Percentiles rank a stretch among this genome's conserved stretches.
Evolutionary conservation across 192 early-diverging fungal genomes (phyloP).

Genomic region (Coemansia sp.): DNA sequence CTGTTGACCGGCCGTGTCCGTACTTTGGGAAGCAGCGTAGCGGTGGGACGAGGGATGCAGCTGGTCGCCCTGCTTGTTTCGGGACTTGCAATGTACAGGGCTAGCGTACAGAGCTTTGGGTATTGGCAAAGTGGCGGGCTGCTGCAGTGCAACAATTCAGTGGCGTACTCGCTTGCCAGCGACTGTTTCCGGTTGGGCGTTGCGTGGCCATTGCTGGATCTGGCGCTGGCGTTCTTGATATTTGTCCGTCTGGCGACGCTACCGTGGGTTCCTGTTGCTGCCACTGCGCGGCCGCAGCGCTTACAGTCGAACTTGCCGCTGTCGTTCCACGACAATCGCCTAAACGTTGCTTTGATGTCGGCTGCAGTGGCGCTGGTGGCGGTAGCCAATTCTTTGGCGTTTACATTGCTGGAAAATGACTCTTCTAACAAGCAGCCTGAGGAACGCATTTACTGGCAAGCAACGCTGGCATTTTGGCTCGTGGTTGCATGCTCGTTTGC

Average conservation of each 20-base stretch:
- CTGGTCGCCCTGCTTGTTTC: neutral
- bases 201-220: constrained; percentile 24
- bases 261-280: constrained; percentile 6
- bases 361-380: constrained; percentile 14
- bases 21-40: neutral
- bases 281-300: neutral
- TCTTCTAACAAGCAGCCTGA: neutral
- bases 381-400: constrained; percentile 4
- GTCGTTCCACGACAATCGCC: constrained; percentile 29
- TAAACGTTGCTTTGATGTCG: constrained; percentile 7
- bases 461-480: constrained; percentile 18
- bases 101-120: neutral
- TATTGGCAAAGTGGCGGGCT: constrained; percentile 1
- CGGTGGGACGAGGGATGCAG: neutral
- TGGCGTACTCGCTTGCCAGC: constrained; percentile 11
- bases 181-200: constrained; percentile 43
- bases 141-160: constrained; percentile 5
- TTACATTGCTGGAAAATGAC: neutral
- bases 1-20: neutral
- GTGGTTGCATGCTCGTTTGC: neutral
- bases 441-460: constrained; percentile 32
- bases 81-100: neutral
- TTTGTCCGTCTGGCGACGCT: neutral
- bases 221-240: constrained; percentile 10
- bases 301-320: neutral